A percentile compares a stretch with the other conserved stretches of the same genome.
Conservation (phyloP, 176 grass and related monocot genomes). For the Musa itinerans region DNA sequence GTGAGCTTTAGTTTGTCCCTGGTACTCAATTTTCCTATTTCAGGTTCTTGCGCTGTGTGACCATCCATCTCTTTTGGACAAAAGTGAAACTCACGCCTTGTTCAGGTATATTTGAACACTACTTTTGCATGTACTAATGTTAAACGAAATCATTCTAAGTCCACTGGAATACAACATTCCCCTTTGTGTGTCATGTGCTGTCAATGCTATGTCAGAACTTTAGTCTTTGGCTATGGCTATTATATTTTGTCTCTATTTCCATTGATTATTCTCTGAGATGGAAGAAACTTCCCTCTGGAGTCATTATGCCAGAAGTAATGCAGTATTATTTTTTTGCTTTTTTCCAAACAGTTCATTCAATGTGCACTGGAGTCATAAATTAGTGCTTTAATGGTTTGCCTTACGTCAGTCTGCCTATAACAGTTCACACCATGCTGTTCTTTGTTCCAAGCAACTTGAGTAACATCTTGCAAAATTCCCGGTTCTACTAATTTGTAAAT, state of each 20-base stretch:
- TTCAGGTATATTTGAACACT: conserved; percentile 45
- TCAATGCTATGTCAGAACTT: not conserved
- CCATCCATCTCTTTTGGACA: conserved; percentile 46
- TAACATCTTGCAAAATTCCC: not conserved
- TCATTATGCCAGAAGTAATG: not conserved
- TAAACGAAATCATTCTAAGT: not conserved
- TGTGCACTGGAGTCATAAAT: too few species aligned
- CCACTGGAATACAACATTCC: not conserved
- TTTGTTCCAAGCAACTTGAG: not conserved
- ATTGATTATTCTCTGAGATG: not conserved
- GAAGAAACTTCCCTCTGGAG: not conserved
- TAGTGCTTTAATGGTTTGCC: not conserved
- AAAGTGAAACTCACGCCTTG: conserved; percentile 30
- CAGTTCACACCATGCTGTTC: not conserved
- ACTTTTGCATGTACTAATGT: not conserved
- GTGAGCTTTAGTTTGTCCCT: not conserved
- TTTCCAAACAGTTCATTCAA: not conserved
- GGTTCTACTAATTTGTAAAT: not conserved
- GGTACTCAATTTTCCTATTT: not conserved
- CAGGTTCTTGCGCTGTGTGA: conserved; percentile 78
- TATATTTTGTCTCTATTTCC: not conserved
- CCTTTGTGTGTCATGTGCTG: not conserved
- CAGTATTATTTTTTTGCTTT: not conserved
- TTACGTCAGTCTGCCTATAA: not conserved
- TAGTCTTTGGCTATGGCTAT: not conserved